Evolutionary conservation across 2,329 filamentous ascomycete genomes (phyloP), one percentile per base, ranked within the genome.

Genomic region (Mariannaea elegans): DNA sequence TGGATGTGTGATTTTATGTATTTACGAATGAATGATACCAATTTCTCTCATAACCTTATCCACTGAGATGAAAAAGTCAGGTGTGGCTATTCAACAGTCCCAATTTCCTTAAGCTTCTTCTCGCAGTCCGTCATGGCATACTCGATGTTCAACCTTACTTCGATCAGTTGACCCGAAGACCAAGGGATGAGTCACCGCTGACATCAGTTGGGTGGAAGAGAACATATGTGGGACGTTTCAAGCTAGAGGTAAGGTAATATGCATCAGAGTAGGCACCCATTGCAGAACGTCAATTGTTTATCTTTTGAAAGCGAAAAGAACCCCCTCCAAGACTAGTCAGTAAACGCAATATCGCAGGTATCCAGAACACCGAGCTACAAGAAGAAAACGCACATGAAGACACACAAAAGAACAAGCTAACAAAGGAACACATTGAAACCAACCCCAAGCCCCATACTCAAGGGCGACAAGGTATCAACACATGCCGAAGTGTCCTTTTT

Each of bases 311-410:
- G 7, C 8, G 50, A 44, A 52, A 29, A 51, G n/a, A 36, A 29
- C 57, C 45, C 39, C 46, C 52, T 45, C 55, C 55, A 39, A 50
- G 55, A 54, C 41, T 60, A 19, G 13, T n/a, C 59, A 47, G 50
- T 62, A 66, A 59, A 62, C 59, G 66, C 42, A 63, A 62, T 63
- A 66, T 67, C 64, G 55, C 61, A 68, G 65, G 54, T 75, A 75
- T 75, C 74, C 74, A 75, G 72, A 75, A 76, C 74, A 76, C 72
- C 72, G 65, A 71, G 71, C 72, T 68, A 62, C 64, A 69, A 62
- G 60, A 53, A 58, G 52, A 59, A 66, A 53, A 47, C 32, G 32
- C n/a, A 60, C 54, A 56, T 46, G 42, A 39, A 59, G 41, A 59
- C 47, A 32, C 3, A 56, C 29, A 51, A 48, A 16, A 36, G 19